phyloP scores from a whole-genome alignment of 495 filamentous ascomycete species.

The Penicillium silybi region DNA sequence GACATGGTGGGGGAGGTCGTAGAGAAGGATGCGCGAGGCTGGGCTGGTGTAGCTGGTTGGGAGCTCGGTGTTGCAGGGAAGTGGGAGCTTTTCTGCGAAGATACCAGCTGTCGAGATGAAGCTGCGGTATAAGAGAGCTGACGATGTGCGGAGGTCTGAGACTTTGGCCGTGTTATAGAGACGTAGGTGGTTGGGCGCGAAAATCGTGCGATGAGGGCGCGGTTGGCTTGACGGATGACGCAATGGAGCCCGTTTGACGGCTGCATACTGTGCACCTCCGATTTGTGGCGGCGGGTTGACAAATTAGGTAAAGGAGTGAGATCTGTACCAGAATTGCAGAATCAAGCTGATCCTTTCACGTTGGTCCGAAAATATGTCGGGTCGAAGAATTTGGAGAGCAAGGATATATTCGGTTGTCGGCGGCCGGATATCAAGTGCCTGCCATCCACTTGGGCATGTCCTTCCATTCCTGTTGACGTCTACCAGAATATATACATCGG shows the following conservation, averaged over 20 bases:
- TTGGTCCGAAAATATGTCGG: neutral
- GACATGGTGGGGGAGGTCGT: slow-evolving; percentile 50
- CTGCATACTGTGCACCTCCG: slow-evolving; percentile 11
- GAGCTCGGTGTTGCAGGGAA: slow-evolving; percentile 13
- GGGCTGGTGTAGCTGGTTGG: neutral
- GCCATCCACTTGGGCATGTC: no score
- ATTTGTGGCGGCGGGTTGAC: neutral
- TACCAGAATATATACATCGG: neutral
- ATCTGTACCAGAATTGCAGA: neutral
- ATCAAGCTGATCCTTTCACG: neutral
- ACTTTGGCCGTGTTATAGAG: neutral
- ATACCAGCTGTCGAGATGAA: neutral
- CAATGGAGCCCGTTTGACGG: slow-evolving; percentile 26
- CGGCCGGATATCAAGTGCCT: neutral
- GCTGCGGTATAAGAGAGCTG: neutral
- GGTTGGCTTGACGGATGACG: slow-evolving; percentile 29
- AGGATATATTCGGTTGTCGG: neutral
- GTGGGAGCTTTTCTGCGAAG: neutral
- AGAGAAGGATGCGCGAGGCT: slow-evolving; percentile 13
- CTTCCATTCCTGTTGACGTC: no score
- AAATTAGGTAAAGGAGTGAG: neutral
- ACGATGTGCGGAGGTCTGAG: neutral
- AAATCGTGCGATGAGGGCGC: slow-evolving; percentile 11
- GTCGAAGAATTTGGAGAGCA: neutral
- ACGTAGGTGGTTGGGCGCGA: slow-evolving; percentile 4